These are phyloP conservation scores for Flaveria floridana DNA, from an alignment of 140 eudicot genomes.

Conservation along the genomic window DNA sequence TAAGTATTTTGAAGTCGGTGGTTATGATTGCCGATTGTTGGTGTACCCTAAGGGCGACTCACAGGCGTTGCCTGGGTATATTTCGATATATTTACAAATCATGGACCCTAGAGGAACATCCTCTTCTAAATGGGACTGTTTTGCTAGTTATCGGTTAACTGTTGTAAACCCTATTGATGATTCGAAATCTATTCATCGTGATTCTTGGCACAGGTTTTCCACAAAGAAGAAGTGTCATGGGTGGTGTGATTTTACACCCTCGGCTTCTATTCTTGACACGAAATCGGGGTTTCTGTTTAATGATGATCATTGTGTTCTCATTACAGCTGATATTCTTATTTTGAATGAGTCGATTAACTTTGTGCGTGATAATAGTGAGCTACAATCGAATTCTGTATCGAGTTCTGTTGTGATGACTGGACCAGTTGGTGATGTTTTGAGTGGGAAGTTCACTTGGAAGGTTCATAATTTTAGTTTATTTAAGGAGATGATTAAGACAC, in stretches of 20 bases:
- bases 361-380: constrained; percentile 61
- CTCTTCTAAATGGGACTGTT: constrained; percentile 91
- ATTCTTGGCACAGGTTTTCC: constrained; percentile 95
- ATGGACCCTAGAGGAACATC: constrained; percentile 85
- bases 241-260: constrained; percentile 93
- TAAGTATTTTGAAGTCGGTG: constrained; percentile 96
- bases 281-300: constrained; percentile 60
- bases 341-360: constrained; percentile 66
- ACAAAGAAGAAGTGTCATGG: constrained; percentile 95
- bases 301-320: constrained; percentile 55
- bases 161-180: constrained; percentile 63
- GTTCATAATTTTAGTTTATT: constrained; percentile 86
- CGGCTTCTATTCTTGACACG: constrained; percentile 50
- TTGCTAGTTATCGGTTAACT: constrained; percentile 76
- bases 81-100: constrained; percentile 78
- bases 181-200: constrained; percentile 75
- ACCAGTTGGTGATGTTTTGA: constrained; percentile 68
- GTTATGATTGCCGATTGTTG: constrained; percentile 81
- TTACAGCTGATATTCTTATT: constrained; percentile 81
- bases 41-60: constrained; percentile 93
- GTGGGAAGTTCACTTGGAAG: constrained; percentile 98
- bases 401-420: constrained; percentile 39
- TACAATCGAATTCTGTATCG: constrained; percentile 32
- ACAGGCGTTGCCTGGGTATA: constrained; percentile 88
- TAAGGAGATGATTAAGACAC: constrained; percentile 93